Evolutionary conservation across 1,284 basidiomycete genomes (phyloP).

Genomic region (Trametes pubescens): DNA sequence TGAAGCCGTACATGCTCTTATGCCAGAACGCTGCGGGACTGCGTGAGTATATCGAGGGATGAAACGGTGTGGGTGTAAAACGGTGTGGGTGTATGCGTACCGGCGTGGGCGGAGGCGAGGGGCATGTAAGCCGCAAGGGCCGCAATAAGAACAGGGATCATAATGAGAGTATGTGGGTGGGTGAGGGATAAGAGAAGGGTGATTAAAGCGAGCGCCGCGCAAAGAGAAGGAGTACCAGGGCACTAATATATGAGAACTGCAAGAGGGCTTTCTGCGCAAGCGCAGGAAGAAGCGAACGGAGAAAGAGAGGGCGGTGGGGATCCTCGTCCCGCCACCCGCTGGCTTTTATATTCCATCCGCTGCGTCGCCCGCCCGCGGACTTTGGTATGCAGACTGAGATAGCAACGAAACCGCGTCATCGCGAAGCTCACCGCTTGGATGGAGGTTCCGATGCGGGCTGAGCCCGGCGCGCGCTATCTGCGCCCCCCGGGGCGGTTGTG

Average conservation of each 20-base stretch:
- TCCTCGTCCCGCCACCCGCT: neutral
- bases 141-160: constrained; percentile 24
- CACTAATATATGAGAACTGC: constrained; percentile 9
- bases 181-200: neutral
- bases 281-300: constrained; percentile 9
- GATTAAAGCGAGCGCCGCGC: constrained; percentile 15
- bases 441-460: constrained; percentile 6
- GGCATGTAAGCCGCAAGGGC: constrained; percentile 37
- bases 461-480: constrained; percentile 1
- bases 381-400: constrained; percentile 14
- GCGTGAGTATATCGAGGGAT: neutral
- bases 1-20: constrained; percentile 60
- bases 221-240: constrained; percentile 7
- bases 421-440: constrained; percentile 11
- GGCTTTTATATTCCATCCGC: constrained; percentile 2
- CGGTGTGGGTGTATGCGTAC: constrained; percentile 18
- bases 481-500: neutral
- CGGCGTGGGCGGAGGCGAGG: constrained; percentile 37
- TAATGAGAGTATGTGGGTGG: constrained; percentile 11
- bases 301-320: constrained; percentile 8
- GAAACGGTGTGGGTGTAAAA: neutral
- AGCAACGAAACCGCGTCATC: constrained; percentile 19
- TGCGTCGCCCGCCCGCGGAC: neutral
- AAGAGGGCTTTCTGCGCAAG: constrained; percentile 3
- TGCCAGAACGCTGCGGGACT: constrained; percentile 43